A percentile compares a stretch with the other conserved stretches of the same genome.
Evolutionary conservation across 1,284 basidiomycete genomes (phyloP).

Genomic region (Phylloporus sp.): DNA sequence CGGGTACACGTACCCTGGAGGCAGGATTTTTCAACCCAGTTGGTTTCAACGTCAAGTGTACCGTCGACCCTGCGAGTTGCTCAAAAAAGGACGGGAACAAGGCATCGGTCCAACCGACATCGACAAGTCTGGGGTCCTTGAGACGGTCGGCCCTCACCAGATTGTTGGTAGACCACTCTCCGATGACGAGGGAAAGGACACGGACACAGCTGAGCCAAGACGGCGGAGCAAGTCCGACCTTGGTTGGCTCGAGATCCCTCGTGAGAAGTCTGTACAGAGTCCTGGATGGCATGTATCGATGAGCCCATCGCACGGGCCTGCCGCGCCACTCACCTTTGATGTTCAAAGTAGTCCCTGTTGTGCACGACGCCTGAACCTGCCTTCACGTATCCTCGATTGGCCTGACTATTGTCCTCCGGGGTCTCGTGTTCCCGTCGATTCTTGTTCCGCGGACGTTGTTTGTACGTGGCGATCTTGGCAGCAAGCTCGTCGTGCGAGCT

Average conservation of each 20-base stretch:
- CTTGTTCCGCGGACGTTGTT: slow-evolving; percentile 39
- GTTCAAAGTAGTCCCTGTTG: slow-evolving; percentile 39
- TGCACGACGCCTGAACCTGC: slow-evolving; percentile 17
- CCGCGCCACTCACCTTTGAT: slow-evolving; percentile 32
- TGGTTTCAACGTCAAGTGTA: slow-evolving; percentile 32
- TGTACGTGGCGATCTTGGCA: slow-evolving; percentile 37
- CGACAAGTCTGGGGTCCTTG: slow-evolving; percentile 27
- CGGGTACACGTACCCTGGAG: slow-evolving; percentile 26
- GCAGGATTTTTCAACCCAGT: slow-evolving; percentile 20
- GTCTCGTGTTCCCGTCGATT: slow-evolving; percentile 27
- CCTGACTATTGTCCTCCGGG: slow-evolving; percentile 36
- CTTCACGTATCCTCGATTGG: slow-evolving; percentile 40
- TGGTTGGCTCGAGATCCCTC: slow-evolving; percentile 28
- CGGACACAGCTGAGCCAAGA: slow-evolving; percentile 37
- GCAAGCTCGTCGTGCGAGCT: slow-evolving; percentile 22
- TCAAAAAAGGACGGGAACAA: slow-evolving; percentile 37
- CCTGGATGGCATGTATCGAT: slow-evolving; percentile 21
- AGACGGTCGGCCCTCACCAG: slow-evolving; percentile 29
- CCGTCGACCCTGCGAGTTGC: slow-evolving; percentile 19
- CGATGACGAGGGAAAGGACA: slow-evolving; percentile 39
- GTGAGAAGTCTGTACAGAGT: slow-evolving; percentile 35
- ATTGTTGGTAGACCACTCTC: slow-evolving; percentile 35
- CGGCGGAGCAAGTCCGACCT: slow-evolving; percentile 35
- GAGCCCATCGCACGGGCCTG: neutral
- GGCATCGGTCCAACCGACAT: slow-evolving; percentile 42